phyloP scores from a whole-genome alignment of 208 protist species.

The Kentomonas sorsogonicus region DNA sequence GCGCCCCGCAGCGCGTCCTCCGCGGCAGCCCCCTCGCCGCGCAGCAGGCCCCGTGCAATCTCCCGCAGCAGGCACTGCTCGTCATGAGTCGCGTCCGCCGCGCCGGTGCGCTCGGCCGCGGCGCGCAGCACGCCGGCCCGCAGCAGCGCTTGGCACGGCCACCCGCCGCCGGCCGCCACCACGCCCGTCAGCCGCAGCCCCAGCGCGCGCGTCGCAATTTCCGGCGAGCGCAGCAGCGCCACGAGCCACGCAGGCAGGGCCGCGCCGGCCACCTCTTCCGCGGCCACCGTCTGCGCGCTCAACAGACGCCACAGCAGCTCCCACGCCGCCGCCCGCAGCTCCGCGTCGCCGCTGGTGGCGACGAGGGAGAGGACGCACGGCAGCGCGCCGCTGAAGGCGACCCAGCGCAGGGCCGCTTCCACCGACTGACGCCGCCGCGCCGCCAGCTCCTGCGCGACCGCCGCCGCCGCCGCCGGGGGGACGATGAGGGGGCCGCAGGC shows the following conservation, averaged over 20 bases:
- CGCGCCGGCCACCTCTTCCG: conserved; percentile 13
- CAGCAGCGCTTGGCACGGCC: conserved; percentile 17
- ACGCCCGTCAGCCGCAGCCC: conserved; percentile 14
- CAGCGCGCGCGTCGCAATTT: conserved; percentile 23
- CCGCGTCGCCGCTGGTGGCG: too few relatives aligned
- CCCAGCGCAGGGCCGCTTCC: too few relatives aligned
- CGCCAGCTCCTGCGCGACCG: too few relatives aligned
- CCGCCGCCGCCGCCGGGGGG: too few relatives aligned
- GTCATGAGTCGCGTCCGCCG: conserved; percentile 15
- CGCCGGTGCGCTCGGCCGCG: conserved; percentile 16
- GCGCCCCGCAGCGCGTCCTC: conserved; percentile 18
- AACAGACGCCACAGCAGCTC: conserved; percentile 15
- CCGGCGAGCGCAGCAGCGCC: conserved; percentile 16
- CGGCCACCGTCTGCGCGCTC: conserved; percentile 19
- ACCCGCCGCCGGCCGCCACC: conserved; percentile 15
- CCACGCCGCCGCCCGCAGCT: conserved; percentile 7
- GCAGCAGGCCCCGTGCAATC: background rate
- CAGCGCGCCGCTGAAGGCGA: too few relatives aligned
- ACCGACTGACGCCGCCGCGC: too few relatives aligned
- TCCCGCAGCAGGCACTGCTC: conserved; percentile 3
- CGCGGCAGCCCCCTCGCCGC: conserved; percentile 13
- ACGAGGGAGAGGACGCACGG: too few relatives aligned
- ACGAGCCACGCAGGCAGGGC: conserved; percentile 11
- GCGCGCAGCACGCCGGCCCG: conserved; percentile 15
- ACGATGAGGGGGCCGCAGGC: too few relatives aligned